Conservation (phyloP, 116 monocot species). For the Papilionanthe hybrid region DNA sequence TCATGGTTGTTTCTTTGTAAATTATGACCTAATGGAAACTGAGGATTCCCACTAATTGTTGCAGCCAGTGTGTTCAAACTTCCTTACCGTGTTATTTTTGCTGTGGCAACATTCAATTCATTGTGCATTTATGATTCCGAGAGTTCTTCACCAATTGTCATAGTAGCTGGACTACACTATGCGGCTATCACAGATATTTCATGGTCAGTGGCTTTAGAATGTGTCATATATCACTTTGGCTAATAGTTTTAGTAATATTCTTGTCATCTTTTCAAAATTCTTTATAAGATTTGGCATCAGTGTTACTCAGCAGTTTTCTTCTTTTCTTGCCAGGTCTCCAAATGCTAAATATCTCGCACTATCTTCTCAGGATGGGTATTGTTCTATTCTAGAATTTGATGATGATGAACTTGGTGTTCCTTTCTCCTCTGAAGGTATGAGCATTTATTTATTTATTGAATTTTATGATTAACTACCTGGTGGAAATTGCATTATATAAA, state of each 20-base stretch:
- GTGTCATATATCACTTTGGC: neutral
- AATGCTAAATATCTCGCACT: conserved; percentile 67
- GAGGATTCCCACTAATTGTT: conserved; percentile 4
- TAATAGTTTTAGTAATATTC: neutral
- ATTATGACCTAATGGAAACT: conserved; percentile 10
- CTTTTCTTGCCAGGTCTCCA: conserved; percentile 40
- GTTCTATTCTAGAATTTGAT: conserved; percentile 76
- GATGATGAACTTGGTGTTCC: conserved; percentile 64
- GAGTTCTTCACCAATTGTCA: conserved; percentile 67
- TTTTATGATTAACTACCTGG: neutral
- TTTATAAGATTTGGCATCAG: neutral
- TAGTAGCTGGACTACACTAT: conserved; percentile 91
- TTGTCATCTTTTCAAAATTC: neutral
- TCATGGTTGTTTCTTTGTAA: neutral
- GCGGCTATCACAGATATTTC: conserved; percentile 95
- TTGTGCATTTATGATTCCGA: conserved; percentile 90
- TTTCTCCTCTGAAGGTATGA: conserved; percentile 41
- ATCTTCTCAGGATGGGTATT: conserved; percentile 76
- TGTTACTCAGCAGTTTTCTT: neutral
- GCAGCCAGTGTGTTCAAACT: conserved; percentile 72
- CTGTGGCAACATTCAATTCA: conserved; percentile 89
- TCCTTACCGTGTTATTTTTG: conserved; percentile 86
- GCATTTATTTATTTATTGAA: neutral
- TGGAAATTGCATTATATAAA: neutral
- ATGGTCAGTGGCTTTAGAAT: conserved; percentile 43